Evolutionary conservation across 108 stramenopile species (phyloP).

Genomic region (Cyclostephanos tholiformis): DNA sequence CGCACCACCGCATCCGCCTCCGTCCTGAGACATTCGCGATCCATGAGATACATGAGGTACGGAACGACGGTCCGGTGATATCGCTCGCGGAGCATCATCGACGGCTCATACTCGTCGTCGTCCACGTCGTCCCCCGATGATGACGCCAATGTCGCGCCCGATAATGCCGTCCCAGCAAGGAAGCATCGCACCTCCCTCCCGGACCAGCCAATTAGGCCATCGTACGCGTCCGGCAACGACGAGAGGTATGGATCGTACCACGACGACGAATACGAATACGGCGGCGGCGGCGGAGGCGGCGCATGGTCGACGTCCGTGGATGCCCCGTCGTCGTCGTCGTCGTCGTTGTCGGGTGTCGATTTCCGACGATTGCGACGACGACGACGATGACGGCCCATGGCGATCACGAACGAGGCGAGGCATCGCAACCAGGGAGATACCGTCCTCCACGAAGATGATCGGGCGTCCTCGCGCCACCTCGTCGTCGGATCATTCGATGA

Average conservation of each 20-base stretch:
- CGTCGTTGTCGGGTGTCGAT: neutral
- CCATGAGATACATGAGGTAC: conserved; percentile 49
- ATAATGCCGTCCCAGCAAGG: conserved; percentile 62
- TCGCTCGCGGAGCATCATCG: conserved; percentile 40
- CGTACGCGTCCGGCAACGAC: conserved; percentile 71
- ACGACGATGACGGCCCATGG: conserved; percentile 16
- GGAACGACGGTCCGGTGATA: conserved; percentile 60
- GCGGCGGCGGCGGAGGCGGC: too few relatives aligned
- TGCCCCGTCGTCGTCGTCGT: neutral
- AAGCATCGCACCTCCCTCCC: conserved; percentile 52
- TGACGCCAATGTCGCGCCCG: conserved; percentile 34
- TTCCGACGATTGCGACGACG: neutral
- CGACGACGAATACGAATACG: neutral
- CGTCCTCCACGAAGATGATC: conserved; percentile 24
- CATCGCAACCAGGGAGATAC: conserved; percentile 79
- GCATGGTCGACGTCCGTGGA: too few relatives aligned
- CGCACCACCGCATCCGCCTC: neutral
- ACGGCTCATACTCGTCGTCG: conserved; percentile 5
- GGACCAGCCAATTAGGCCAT: conserved; percentile 72
- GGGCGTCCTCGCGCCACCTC: too few relatives aligned
- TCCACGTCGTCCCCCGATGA: conserved; percentile 2
- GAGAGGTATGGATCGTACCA: conserved; percentile 51
- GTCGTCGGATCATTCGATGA: neutral
- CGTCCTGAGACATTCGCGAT: conserved; percentile 30
- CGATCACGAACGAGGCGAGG: conserved; percentile 46